Percentiles rank a stretch among this genome's conserved stretches.
Evolutionary conservation across 768 basidiomycete species (phyloP).

Genomic region (Tulasnella sp.): DNA sequence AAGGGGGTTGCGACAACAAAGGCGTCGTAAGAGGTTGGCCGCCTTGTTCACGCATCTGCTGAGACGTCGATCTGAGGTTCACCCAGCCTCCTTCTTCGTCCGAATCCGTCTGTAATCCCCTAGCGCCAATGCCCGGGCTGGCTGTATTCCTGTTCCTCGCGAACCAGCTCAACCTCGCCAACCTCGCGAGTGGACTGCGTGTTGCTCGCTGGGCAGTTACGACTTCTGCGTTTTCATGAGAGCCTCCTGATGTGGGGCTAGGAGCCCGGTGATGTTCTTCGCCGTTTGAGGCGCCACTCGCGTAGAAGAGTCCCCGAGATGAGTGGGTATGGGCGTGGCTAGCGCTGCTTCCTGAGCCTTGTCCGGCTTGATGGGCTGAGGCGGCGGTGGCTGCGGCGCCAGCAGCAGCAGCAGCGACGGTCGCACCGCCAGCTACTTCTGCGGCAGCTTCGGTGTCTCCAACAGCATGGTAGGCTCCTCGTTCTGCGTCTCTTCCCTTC

Average conservation of each 20-base stretch:
- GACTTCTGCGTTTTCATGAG: slow-evolving; percentile 13
- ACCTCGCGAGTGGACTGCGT: slow-evolving; percentile 12
- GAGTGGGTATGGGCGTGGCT: slow-evolving; percentile 6
- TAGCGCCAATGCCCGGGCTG: neutral
- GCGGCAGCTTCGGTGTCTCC: slow-evolving; percentile 2
- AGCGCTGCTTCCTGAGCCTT: neutral
- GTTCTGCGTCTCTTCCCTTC: neutral
- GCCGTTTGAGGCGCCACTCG: neutral
- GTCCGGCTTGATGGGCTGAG: neutral
- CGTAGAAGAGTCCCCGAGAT: neutral
- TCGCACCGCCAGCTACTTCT: neutral
- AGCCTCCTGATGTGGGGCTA: slow-evolving; percentile 13
- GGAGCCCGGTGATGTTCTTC: neutral
- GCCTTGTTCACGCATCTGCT: neutral
- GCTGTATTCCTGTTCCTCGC: neutral
- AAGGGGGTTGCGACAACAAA: neutral
- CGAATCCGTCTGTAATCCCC: neutral
- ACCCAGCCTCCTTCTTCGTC: slow-evolving; percentile 13
- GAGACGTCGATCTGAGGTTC: neutral
- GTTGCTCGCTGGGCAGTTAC: slow-evolving; percentile 24
- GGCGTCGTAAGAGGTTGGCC: neutral
- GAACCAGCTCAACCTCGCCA: slow-evolving; percentile 26
- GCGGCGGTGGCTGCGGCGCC: neutral
- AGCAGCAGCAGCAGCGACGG: neutral
- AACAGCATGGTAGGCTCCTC: slow-evolving; percentile 9